Conservation (phyloP, 768 basidiomycete genomes). For the Amanita rubescens region DNA sequence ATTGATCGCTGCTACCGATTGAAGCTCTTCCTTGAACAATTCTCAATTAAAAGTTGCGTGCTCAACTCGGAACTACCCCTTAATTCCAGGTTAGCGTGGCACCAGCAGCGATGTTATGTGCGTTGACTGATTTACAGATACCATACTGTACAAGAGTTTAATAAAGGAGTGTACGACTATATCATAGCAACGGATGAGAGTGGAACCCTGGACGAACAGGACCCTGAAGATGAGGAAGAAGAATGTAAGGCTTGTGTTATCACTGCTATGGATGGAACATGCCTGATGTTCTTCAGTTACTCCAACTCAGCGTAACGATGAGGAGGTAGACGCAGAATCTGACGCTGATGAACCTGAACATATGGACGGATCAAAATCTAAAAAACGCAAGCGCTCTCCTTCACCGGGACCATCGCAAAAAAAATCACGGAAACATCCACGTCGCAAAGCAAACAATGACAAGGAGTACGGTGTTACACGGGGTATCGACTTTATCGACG, state of each 20-base stretch:
- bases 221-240: constrained; percentile 27
- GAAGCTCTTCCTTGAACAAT: constrained; percentile 97
- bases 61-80: constrained; percentile 93
- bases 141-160: constrained; percentile 97
- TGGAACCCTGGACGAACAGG: constrained; percentile 43
- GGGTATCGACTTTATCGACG: constrained; percentile 95
- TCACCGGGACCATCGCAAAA: constrained; percentile 30
- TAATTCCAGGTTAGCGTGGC: constrained; percentile 64
- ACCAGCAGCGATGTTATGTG: background rate
- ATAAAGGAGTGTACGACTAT: constrained; percentile 97
- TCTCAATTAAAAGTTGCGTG: constrained; percentile 93
- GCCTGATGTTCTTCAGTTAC: constrained; percentile 31
- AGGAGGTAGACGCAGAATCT: constrained; percentile 9
- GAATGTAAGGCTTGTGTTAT: constrained; percentile 12
- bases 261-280: background rate
- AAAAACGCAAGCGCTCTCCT: constrained; percentile 53
- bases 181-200: constrained; percentile 97
- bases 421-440: constrained; percentile 47
- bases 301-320: constrained; percentile 43
- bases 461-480: constrained; percentile 91
- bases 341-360: constrained; percentile 15
- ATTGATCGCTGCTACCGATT: constrained; percentile 92
- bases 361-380: constrained; percentile 13
- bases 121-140: constrained; percentile 42
- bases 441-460: constrained; percentile 40